Percentiles rank a stretch among this genome's conserved stretches.
Evolutionary conservation across 2,329 filamentous ascomycete genomes (phyloP).

Genomic region (Nemania sp.): DNA sequence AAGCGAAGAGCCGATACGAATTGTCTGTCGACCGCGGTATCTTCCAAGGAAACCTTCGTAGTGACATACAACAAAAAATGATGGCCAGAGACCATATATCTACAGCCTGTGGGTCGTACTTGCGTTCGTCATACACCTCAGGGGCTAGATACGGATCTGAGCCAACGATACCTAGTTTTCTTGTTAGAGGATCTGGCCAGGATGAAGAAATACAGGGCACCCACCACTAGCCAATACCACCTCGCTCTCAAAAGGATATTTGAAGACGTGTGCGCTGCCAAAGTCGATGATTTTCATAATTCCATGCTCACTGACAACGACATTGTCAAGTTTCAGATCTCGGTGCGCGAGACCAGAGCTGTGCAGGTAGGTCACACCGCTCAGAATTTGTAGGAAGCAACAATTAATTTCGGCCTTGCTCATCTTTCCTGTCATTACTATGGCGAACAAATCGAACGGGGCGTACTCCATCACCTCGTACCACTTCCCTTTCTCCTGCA

Average conservation of each 20-base stretch:
- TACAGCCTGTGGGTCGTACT: constrained; percentile 90
- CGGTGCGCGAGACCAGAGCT: constrained; percentile 93
- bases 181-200: constrained; percentile 19
- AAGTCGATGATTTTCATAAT: constrained; percentile 99
- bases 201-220: constrained; percentile 37
- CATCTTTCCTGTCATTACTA: constrained; percentile 99
- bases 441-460: constrained; percentile 93
- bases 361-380: constrained; percentile 91
- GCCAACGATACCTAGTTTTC: constrained; percentile 63
- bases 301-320: constrained; percentile 91
- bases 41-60: constrained; percentile 96
- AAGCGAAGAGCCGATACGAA: constrained; percentile 90
- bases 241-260: constrained; percentile 93
- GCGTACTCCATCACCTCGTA: constrained; percentile 99
- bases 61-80: constrained; percentile 98
- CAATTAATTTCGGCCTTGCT: constrained; percentile 86
- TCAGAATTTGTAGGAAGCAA: constrained; percentile 91
- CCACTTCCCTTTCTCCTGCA: constrained; percentile 92
- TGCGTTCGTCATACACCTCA: constrained; percentile 91
- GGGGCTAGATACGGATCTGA: constrained; percentile 95
- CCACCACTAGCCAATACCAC: constrained; percentile 79
- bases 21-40: constrained; percentile 89
- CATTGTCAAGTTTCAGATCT: constrained; percentile 95
- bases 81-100: constrained; percentile 99
- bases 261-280: constrained; percentile 94